Conservation (phyloP, 2,329 filamentous ascomycete species). For the Fusarium agapanthi region DNA sequence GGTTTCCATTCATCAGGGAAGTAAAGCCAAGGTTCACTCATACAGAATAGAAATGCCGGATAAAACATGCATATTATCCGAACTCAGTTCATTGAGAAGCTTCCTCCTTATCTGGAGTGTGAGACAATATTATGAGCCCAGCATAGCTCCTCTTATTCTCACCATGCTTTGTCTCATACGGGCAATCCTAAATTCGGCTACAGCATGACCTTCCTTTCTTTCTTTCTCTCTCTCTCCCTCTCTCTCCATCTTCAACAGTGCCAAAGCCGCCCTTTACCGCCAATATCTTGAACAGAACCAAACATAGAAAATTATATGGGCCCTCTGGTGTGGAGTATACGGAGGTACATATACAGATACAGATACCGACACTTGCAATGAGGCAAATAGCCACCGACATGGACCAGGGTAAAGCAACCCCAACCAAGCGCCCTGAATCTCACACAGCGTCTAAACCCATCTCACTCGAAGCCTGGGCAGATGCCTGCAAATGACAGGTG, state of each 20-base stretch:
- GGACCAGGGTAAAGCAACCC: slow-evolving; percentile 17
- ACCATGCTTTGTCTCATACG: slow-evolving; percentile 16
- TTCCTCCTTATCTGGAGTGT: slow-evolving; percentile 12
- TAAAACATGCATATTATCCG: background rate
- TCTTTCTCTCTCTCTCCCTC: background rate
- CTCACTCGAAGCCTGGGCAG: slow-evolving; percentile 4
- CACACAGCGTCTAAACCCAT: slow-evolving; percentile 36
- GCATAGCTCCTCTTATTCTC: slow-evolving; percentile 21
- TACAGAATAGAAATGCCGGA: background rate
- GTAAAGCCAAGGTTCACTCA: background rate
- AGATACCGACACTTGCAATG: background rate
- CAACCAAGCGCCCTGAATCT: slow-evolving; percentile 38
- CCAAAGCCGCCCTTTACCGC: background rate
- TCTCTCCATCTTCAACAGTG: background rate
- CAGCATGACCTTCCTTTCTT: background rate
- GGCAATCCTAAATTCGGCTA: background rate
- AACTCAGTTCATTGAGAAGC: background rate
- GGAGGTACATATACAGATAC: background rate
- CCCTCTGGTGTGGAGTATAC: background rate
- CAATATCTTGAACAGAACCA: slow-evolving; percentile 1
- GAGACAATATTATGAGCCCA: slow-evolving; percentile 6
- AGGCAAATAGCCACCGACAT: slow-evolving; percentile 15
- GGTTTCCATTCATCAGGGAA: background rate
- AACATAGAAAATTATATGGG: slow-evolving; percentile 3
- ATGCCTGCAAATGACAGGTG: background rate